Conservation (phyloP, 768 basidiomycete species). For the Tricholomella constricta region DNA sequence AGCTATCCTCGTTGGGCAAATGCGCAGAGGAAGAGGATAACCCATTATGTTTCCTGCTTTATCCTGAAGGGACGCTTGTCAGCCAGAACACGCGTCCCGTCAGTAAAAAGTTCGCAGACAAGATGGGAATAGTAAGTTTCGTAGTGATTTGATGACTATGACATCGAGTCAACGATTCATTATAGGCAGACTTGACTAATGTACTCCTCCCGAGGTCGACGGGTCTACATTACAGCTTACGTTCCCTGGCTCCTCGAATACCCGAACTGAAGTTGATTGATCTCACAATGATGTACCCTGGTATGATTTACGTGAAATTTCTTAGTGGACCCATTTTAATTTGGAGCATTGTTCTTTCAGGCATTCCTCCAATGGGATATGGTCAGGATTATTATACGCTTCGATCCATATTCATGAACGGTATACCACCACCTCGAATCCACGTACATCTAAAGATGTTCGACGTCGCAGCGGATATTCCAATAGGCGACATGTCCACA, state of each 20-base stretch:
- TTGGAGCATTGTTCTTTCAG: conserved; percentile 34
- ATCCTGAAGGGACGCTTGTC: conserved; percentile 95
- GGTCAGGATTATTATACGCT: conserved; percentile 91
- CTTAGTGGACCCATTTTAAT: neutral
- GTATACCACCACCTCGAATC: conserved; percentile 79
- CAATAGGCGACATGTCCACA: conserved; percentile 61
- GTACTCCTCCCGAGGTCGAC: conserved; percentile 91
- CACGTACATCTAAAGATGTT: conserved; percentile 88
- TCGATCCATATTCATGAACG: conserved; percentile 81
- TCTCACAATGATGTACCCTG: conserved; percentile 90
- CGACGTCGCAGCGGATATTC: conserved; percentile 64
- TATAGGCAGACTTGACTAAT: conserved; percentile 76
- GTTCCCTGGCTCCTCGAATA: conserved; percentile 77
- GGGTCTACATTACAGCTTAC: conserved; percentile 83
- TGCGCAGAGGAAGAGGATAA: conserved; percentile 67
- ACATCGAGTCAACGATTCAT: neutral
- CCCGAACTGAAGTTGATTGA: conserved; percentile 84
- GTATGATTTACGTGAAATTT: conserved; percentile 35
- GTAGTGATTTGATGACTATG: neutral
- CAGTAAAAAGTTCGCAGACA: conserved; percentile 86
- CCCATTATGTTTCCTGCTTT: conserved; percentile 82
- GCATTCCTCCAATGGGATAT: conserved; percentile 76
- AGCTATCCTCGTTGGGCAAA: conserved; percentile 69
- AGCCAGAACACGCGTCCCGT: conserved; percentile 83
- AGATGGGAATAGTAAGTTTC: conserved; percentile 81